Evolutionary conservation across 2,329 filamentous ascomycete genomes (phyloP).

Genomic region (Periconia digitata): DNA sequence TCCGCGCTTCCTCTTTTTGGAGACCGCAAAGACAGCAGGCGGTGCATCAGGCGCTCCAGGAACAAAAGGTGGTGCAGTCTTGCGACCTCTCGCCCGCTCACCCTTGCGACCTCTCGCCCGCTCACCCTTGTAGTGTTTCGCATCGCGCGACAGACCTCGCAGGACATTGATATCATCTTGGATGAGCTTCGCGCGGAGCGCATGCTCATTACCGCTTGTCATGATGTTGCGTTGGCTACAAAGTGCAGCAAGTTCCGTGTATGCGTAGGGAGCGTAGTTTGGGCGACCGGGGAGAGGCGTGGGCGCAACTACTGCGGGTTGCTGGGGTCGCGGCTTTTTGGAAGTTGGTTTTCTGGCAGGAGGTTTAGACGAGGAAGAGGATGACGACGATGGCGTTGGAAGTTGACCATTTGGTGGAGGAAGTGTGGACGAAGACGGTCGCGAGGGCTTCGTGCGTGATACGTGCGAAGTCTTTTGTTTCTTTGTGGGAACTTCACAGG

Average conservation of each 20-base stretch:
- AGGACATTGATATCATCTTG: conserved; percentile 20
- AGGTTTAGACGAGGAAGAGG: background rate
- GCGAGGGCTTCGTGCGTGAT: background rate
- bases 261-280: conserved; percentile 15
- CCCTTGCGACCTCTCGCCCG: background rate
- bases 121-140: background rate
- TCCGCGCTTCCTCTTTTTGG: background rate
- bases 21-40: conserved; percentile 1
- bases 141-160: conserved; percentile 9
- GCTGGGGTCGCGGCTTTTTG: background rate
- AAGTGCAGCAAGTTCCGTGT: conserved; percentile 16
- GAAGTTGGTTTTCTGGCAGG: background rate
- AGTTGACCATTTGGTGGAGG: background rate
- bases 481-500: background rate
- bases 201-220: conserved; percentile 10
- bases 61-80: conserved; percentile 1
- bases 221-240: conserved; percentile 18
- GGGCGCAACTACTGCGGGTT: background rate
- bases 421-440: no score
- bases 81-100: background rate
- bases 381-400: background rate
- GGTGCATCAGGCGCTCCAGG: conserved; percentile 1
- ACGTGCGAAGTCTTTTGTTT: background rate
- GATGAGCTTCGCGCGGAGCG: conserved; percentile 18
- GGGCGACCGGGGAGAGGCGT: conserved; percentile 4